Conservation (phyloP, 345 rosid species). For the Cardamine occulta region DNA sequence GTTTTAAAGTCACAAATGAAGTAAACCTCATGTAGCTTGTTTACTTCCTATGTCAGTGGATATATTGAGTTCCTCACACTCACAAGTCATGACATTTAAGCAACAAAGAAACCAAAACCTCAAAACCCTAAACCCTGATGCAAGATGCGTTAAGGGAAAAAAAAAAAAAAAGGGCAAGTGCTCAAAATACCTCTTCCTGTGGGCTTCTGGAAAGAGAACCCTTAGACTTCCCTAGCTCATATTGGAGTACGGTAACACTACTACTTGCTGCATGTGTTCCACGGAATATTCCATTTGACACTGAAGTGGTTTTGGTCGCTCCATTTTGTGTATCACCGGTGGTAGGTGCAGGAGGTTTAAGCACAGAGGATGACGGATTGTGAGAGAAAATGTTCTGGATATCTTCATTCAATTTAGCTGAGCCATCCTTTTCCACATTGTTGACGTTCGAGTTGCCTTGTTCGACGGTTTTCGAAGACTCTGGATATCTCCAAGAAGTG, state of each 20-base stretch:
- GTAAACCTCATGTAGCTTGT: neutral
- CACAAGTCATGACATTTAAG: neutral
- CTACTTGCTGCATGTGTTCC: slow-evolving; percentile 32
- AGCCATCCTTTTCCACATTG: slow-evolving; percentile 40
- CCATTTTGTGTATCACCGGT: slow-evolving; percentile 40
- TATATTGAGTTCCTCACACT: neutral
- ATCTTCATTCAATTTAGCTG: slow-evolving; percentile 47
- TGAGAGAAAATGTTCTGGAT: slow-evolving; percentile 44
- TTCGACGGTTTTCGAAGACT: slow-evolving; percentile 47
- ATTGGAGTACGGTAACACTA: slow-evolving; percentile 42
- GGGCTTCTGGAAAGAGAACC: slow-evolving; percentile 42
- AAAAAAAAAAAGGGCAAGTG: slow-evolving; percentile 10
- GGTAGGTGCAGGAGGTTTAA: slow-evolving; percentile 44
- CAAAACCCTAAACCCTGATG: neutral
- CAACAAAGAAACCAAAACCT: neutral
- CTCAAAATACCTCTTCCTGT: slow-evolving; percentile 51
- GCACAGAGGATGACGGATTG: slow-evolving; percentile 41
- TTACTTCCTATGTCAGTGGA: neutral
- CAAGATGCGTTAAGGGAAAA: neutral
- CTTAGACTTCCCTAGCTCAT: slow-evolving; percentile 42
- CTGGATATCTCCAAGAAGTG: slow-evolving; percentile 56
- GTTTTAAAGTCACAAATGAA: neutral
- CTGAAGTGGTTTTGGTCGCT: slow-evolving; percentile 39
- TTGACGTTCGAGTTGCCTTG: slow-evolving; percentile 41
- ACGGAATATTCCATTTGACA: slow-evolving; percentile 40